These are phyloP conservation scores for Aspergillus novofumigatus DNA, from an alignment of 2,329 filamentous ascomycete species.

Conservation along the genomic window DNA sequence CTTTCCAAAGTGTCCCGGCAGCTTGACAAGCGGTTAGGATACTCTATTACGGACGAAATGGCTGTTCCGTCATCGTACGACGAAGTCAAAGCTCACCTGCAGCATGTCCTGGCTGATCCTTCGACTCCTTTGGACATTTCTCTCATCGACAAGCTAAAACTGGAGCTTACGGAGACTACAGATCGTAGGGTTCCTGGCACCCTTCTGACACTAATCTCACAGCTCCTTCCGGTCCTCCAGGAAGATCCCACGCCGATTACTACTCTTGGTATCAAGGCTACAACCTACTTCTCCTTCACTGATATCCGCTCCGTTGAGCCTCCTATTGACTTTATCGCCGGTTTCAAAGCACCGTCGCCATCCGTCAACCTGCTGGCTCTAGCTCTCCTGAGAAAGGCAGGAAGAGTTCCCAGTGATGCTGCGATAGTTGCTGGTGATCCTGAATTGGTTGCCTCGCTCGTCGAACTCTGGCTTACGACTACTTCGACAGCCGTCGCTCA, in stretches of 20 bases:
- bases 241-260: conserved; percentile 56
- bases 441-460: conserved; percentile 51
- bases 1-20: background rate
- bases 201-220: conserved; percentile 45
- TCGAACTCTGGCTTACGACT: conserved; percentile 57
- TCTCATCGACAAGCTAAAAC: conserved; percentile 49
- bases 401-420: conserved; percentile 48
- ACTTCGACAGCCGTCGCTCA: conserved; percentile 53
- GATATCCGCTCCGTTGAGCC: conserved; percentile 47
- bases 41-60: conserved; percentile 20
- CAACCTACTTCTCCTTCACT: conserved; percentile 47
- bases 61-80: conserved; percentile 32
- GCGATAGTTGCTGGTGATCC: conserved; percentile 56
- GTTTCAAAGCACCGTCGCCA: conserved; percentile 47
- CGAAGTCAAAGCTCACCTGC: conserved; percentile 41
- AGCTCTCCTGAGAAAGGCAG: conserved; percentile 54
- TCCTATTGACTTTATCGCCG: conserved; percentile 52
- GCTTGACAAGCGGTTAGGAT: background rate
- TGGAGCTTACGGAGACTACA: conserved; percentile 38
- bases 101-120: conserved; percentile 42
- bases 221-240: conserved; percentile 50
- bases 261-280: conserved; percentile 49
- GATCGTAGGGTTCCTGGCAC: conserved; percentile 34
- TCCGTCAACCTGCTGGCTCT: conserved; percentile 56
- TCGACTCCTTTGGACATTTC: conserved; percentile 44